Evolutionary conservation across 805 yeast genomes (phyloP), one percentile per base, ranked within the genome.

Genomic region (Kluyveromyces aestuarii): DNA sequence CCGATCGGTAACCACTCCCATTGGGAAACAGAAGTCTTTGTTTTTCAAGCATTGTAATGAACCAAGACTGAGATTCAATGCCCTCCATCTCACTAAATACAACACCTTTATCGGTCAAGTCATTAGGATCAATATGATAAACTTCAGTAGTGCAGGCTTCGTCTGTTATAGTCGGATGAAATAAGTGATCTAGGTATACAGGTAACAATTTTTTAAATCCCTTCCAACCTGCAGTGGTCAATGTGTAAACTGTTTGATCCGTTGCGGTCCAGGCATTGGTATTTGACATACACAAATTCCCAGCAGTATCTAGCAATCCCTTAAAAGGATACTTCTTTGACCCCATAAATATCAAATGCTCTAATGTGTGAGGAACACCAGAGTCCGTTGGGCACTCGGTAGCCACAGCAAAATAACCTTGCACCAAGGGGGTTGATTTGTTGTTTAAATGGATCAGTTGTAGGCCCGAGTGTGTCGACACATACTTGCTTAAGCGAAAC

Each of bases 211-310:
- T 75, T 44, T 77, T 79, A 68, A 93, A 93, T 1, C 97, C 98
- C 49, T 87, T 87, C 96, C 96, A 90, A 9, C 98, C 98, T 1
- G 98, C 98, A 37, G 95, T 81, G 8, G 84, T 77, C 48, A 93
- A 72, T 2, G 96, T 88, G 58, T 93, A 93, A 1, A 89, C 96
- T 0, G 99, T 93, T 62, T 87, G 95, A 67, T 93, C 98, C 5
- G 93, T 87, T 0, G 84, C 88, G 0, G 99, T 93, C 96, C 96
- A 90, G 0, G 99, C 99, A 61, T 93, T 93, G 0, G 98, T 93
- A 6, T 80, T 74, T 1, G 96, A 84, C 66, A 83, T 85, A 52
- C 88, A 82, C 49, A 86, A 69, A 60, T 88, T 87, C 6, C 97
- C 96, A 46, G 90, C 74, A 10, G 82, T 82, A 61, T 93, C 99